Percentiles rank a stretch among this genome's conserved stretches.
These are phyloP conservation scores for Candida sp. DNA, from an alignment of 1,139 yeast species.

Conservation along the genomic window DNA sequence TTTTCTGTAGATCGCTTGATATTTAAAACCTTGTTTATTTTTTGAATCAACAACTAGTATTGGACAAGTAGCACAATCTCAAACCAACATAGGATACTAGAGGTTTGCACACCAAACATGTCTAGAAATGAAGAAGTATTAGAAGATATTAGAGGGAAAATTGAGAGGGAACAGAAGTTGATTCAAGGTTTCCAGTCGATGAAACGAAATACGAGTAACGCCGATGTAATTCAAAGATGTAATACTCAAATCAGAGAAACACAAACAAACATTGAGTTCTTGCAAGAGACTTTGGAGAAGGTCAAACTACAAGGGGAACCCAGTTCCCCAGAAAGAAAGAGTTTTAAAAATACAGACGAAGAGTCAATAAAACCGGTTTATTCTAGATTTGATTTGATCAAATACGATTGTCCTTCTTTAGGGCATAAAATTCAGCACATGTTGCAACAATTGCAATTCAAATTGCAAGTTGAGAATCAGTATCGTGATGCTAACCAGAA, in stretches of 20 bases:
- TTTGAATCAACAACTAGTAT: background rate
- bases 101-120: slow-evolving; percentile 1
- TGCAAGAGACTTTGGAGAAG: slow-evolving; percentile 73
- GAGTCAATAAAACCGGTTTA: slow-evolving; percentile 36
- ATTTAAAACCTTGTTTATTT: background rate
- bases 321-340: slow-evolving; percentile 7
- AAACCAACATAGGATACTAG: background rate
- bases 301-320: slow-evolving; percentile 37
- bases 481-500: slow-evolving; percentile 92
- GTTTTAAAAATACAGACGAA: slow-evolving; percentile 2
- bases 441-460: slow-evolving; percentile 92
- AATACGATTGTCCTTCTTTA: slow-evolving; percentile 90
- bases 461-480: slow-evolving; percentile 89
- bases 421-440: slow-evolving; percentile 96
- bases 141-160: slow-evolving; percentile 72
- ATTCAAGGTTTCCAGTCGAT: slow-evolving; percentile 84
- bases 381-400: slow-evolving; percentile 76
- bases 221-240: slow-evolving; percentile 85
- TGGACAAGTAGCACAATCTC: background rate
- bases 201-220: slow-evolving; percentile 73
- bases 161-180: slow-evolving; percentile 83
- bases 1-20: background rate
- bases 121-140: slow-evolving; percentile 29
- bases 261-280: slow-evolving; percentile 83
- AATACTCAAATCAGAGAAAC: slow-evolving; percentile 90